Evolutionary conservation across 2,329 filamentous ascomycete species (phyloP), one percentile per base, ranked within the genome.

Genomic region (Aschersonia sp.): DNA sequence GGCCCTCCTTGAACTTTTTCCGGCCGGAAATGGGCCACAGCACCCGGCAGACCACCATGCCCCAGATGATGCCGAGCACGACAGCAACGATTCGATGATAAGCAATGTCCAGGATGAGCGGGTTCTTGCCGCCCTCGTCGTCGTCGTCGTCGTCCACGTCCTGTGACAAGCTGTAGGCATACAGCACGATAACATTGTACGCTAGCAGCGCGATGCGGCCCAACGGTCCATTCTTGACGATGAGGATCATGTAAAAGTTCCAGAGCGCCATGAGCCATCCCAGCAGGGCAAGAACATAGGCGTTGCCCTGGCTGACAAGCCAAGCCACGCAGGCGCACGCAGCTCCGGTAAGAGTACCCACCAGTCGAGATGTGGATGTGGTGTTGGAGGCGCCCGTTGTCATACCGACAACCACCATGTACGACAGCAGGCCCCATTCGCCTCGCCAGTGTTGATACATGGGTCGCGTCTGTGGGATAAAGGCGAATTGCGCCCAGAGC

Each of bases 321-420:
- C 92, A 98, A 44, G 84, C 79, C 9, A 84, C 54, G 32, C 89
- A 73, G 0, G 90, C 86, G 52, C 82, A 82, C 1, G 74, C 60
- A 6, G 87, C 88, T 14, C 92, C 92, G 39, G 94, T 71, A 35
- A 87, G 72, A 1, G 90, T 98, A 49, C 90, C 92, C 7, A 87
- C 71, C 59, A 97, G 90, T 55, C 92, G 81, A 45, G 89, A 81
- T 58, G 81, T 80, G 4, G 88, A 89, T 0, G 90, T 95, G 1
- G 90, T 95, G 62, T 97, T 98, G 30, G 88, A 87, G 6, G 92
- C 88, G 31, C 92, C 92, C 29, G 95, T 90, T 0, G 90, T 98
- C 88, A 95, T 97, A 39, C 86, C 88, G 60, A 89, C 94, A 30
- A 98, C 92, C 59, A 97, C 81, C 90, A 97, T 97, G 69, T 95